A percentile compares a stretch with the other conserved stretches of the same genome.
These are phyloP conservation scores for Irpex sp. DNA, from an alignment of 1,284 basidiomycete species.

Conservation along the genomic window DNA sequence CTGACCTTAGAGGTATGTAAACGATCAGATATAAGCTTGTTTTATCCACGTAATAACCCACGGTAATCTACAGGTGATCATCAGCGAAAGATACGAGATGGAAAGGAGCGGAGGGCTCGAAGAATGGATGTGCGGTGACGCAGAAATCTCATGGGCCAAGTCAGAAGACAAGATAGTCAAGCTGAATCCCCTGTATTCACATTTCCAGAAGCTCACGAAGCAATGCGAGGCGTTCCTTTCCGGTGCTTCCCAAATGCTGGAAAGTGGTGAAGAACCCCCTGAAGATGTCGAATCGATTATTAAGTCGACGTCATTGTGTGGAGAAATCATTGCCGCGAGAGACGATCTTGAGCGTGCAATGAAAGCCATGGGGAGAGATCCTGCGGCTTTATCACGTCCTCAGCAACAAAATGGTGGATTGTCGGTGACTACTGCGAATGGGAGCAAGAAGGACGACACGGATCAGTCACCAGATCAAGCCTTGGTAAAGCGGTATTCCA, in stretches of 20 bases:
- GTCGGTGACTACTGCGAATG: not conserved
- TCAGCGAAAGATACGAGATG: slow-evolving; percentile 37
- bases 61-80: slow-evolving; percentile 31
- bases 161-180: slow-evolving; percentile 28
- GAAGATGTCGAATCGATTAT: slow-evolving; percentile 42
- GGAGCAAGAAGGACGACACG: slow-evolving; percentile 22
- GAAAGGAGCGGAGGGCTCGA: slow-evolving; percentile 37
- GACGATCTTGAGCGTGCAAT: slow-evolving; percentile 48
- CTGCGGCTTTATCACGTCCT: slow-evolving; percentile 8
- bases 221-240: slow-evolving; percentile 49
- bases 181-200: slow-evolving; percentile 41
- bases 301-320: slow-evolving; percentile 44
- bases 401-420: not conserved
- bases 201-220: slow-evolving; percentile 49
- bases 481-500: slow-evolving; percentile 37
- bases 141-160: slow-evolving; percentile 31
- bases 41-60: not conserved
- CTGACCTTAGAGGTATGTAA: slow-evolving; percentile 35
- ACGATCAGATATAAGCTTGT: not conserved
- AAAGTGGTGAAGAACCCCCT: slow-evolving; percentile 26
- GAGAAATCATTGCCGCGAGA: slow-evolving; percentile 46
- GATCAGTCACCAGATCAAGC: slow-evolving; percentile 21
- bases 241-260: slow-evolving; percentile 39
- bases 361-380: slow-evolving; percentile 31
- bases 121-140: slow-evolving; percentile 46